Evolutionary conservation across 176 grass and related monocot species (phyloP).

Genomic region (Zoysia pacifica): DNA sequence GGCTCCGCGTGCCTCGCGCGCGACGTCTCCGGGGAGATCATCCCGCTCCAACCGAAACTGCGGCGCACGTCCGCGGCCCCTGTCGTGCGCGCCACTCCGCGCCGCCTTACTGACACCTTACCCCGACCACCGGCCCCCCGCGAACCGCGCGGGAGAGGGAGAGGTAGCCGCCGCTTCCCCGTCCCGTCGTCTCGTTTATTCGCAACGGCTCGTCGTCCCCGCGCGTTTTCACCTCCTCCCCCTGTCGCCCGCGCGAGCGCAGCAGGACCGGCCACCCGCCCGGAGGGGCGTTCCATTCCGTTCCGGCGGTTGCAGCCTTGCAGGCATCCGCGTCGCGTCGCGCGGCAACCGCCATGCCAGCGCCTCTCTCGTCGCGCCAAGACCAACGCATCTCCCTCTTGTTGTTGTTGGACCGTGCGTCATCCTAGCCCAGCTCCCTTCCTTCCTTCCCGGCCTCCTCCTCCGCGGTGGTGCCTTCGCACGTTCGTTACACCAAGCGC

Average conservation of each 20-base stretch:
- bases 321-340: background rate
- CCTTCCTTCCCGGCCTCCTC: background rate
- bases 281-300: background rate
- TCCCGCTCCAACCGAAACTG: background rate
- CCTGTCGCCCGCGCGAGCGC: slow-evolving; percentile 12
- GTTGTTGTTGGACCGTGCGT: background rate
- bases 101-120: background rate
- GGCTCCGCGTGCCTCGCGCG: background rate
- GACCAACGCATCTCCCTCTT: background rate
- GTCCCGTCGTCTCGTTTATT: background rate
- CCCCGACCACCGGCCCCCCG: background rate
- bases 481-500: background rate
- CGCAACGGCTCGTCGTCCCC: background rate
- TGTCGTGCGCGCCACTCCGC: slow-evolving; percentile 37
- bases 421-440: background rate
- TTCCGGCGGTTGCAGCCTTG: slow-evolving; percentile 20
- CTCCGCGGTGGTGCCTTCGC: background rate
- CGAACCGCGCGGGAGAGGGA: slow-evolving; percentile 22
- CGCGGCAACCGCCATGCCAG: slow-evolving; percentile 23
- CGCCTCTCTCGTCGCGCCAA: background rate
- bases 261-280: background rate
- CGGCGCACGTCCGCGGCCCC: slow-evolving; percentile 20
- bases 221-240: background rate
- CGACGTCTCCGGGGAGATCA: no score
- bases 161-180: no score